A percentile compares a stretch with the other conserved stretches of the same genome.
Conservation (phyloP, 495 filamentous ascomycete species). For the Thozetella sp. region DNA sequence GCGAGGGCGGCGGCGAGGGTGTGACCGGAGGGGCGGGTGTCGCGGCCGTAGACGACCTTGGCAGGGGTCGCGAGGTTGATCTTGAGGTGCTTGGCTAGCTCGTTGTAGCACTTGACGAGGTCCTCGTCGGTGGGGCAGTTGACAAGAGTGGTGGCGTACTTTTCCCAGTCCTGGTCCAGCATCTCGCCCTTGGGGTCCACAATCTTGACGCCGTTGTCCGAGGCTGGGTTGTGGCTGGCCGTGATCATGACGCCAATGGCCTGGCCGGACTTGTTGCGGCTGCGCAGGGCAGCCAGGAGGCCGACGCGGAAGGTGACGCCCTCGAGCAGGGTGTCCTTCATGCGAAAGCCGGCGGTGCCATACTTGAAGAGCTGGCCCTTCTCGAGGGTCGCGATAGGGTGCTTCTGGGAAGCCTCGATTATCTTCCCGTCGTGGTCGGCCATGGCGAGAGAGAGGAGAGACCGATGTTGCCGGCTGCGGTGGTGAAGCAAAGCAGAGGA, state of each 20-base stretch:
- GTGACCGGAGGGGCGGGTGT: conserved; percentile 90
- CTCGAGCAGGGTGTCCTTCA: conserved; percentile 71
- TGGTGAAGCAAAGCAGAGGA: conserved; percentile 5
- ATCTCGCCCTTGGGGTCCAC: conserved; percentile 98
- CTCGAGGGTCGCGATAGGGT: conserved; percentile 66
- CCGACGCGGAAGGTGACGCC: conserved; percentile 91
- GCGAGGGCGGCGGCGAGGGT: conserved; percentile 75
- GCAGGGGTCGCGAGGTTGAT: conserved; percentile 71
- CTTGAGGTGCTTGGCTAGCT: conserved; percentile 70
- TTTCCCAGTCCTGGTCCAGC: conserved; percentile 94
- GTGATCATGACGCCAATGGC: conserved; percentile 99
- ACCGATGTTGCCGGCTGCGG: not conserved
- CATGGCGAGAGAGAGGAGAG: no score
- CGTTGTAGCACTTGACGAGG: conserved; percentile 73
- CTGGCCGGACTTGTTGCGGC: conserved; percentile 82
- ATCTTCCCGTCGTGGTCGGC: conserved; percentile 39
- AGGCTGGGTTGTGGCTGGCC: conserved; percentile 94
- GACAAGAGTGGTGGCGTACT: conserved; percentile 80
- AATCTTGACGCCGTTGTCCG: conserved; percentile 97
- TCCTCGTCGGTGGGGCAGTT: conserved; percentile 76
- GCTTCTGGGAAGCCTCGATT: conserved; percentile 62
- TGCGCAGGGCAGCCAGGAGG: conserved; percentile 86
- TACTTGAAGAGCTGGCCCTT: conserved; percentile 75
- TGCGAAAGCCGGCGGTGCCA: conserved; percentile 84
- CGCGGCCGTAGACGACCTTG: conserved; percentile 85